Conservation (phyloP, 176 grass and related monocot species). For the Oryza coarctata region DNA sequence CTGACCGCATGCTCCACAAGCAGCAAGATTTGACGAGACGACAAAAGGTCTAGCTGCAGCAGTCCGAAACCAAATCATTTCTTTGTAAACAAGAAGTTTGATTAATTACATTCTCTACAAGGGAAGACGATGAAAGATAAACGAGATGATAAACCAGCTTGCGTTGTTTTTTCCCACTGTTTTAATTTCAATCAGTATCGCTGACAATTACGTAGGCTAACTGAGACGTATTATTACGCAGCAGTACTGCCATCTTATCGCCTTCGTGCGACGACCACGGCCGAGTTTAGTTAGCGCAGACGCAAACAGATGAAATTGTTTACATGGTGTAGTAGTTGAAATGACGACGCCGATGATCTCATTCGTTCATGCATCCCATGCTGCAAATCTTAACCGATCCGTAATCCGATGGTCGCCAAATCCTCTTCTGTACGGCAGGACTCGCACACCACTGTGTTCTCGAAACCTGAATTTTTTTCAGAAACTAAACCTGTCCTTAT, state of each 20-base stretch:
- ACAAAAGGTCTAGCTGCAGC: not conserved
- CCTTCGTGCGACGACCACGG: not conserved
- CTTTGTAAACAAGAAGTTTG: not conserved
- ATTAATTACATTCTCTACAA: not conserved
- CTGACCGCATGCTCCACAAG: constrained; percentile 18
- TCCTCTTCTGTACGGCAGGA: not conserved
- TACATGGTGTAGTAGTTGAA: constrained; percentile 45
- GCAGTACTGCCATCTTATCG: not conserved
- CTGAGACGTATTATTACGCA: no score
- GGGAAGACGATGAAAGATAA: not conserved
- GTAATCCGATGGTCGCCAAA: constrained; percentile 9
- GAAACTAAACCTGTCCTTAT: not conserved
- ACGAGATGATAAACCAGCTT: not conserved
- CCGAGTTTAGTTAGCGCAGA: constrained; percentile 4
- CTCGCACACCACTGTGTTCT: not conserved
- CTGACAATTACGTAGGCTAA: constrained; percentile 6
- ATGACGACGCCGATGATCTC: constrained; percentile 30
- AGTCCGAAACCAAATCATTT: not conserved
- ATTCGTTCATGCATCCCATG: not conserved
- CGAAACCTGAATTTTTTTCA: not conserved
- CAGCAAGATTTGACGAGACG: constrained; percentile 26
- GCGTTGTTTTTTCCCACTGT: not conserved
- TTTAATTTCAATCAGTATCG: not conserved
- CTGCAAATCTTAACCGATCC: not conserved
- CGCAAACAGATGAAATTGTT: constrained; percentile 18